A percentile compares a stretch with the other conserved stretches of the same genome.
These are phyloP conservation scores for Talaromyces verruculosus DNA, from an alignment of 2,329 filamentous ascomycete species.

Conservation along the genomic window DNA sequence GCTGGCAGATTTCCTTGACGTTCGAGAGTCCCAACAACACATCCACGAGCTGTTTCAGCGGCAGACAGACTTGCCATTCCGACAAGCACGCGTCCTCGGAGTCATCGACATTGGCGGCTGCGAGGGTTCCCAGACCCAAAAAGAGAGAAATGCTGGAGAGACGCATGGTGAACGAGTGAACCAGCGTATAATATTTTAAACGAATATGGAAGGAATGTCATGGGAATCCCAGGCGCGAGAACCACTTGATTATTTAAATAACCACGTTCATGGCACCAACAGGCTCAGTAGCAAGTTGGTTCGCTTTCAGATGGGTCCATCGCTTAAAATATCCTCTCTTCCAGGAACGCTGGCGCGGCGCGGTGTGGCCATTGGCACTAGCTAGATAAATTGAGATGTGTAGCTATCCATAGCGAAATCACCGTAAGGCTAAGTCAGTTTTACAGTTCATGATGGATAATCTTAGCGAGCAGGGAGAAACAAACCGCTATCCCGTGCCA, in stretches of 20 bases:
- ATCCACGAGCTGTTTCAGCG: background rate
- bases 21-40: background rate
- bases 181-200: background rate
- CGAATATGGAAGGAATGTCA: background rate
- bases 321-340: constrained; percentile 2
- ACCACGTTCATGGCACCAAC: background rate
- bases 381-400: background rate
- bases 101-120: background rate
- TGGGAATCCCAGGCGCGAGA: background rate
- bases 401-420: background rate
- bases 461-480: background rate
- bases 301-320: background rate
- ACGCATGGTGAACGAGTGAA: constrained; percentile 15
- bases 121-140: constrained; percentile 2
- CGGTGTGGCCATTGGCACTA: background rate
- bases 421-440: background rate
- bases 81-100: constrained; percentile 5
- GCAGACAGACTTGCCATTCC: background rate
- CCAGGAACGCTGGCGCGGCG: constrained; percentile 1
- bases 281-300: background rate
- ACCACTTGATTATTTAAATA: background rate
- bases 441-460: background rate
- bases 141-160: constrained; percentile 1
- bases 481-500: background rate
- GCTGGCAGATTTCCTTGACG: constrained; percentile 5